A percentile compares a stretch with the other conserved stretches of the same genome.
phyloP scores from a whole-genome alignment of 2,329 filamentous ascomycete species.

The Pezicula rhizophila region DNA sequence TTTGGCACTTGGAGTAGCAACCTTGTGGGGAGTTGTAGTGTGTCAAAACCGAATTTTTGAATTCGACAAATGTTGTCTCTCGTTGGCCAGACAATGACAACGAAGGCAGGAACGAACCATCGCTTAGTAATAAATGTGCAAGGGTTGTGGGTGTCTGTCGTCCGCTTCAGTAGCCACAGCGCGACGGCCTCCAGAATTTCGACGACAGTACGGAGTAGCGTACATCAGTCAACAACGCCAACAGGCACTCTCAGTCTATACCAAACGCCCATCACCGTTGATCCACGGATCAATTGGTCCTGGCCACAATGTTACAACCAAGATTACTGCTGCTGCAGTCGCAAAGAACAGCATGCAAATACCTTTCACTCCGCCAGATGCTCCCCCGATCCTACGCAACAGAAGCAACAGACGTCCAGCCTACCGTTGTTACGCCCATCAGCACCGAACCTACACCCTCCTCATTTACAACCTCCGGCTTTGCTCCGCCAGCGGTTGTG shows the following conservation, averaged over 20 bases:
- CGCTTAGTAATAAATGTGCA: too few species aligned
- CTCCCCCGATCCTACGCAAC: constrained; percentile 47
- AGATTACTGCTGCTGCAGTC: constrained; percentile 47
- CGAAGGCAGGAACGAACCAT: too few species aligned
- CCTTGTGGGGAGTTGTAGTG: too few species aligned
- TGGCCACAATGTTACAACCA: constrained; percentile 55
- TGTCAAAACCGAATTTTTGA: too few species aligned
- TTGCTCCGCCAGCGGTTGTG: constrained; percentile 37
- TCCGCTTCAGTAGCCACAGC: neutral
- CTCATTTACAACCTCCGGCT: constrained; percentile 31
- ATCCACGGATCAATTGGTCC: constrained; percentile 17
- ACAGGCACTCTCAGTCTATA: neutral
- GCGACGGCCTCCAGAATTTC: neutral
- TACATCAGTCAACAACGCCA: neutral
- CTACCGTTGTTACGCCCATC: constrained; percentile 29
- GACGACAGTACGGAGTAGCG: neutral
- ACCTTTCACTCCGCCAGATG: constrained; percentile 37
- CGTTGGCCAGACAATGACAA: too few species aligned
- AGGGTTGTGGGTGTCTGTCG: too few species aligned
- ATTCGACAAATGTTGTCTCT: too few species aligned
- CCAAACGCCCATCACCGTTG: constrained; percentile 1
- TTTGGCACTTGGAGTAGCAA: too few species aligned
- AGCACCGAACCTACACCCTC: constrained; percentile 29
- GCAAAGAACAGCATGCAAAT: constrained; percentile 39
- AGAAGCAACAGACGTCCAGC: neutral